Evolutionary conservation across 176 grass and related monocot genomes (phyloP).

Genomic region (Zea mays): DNA sequence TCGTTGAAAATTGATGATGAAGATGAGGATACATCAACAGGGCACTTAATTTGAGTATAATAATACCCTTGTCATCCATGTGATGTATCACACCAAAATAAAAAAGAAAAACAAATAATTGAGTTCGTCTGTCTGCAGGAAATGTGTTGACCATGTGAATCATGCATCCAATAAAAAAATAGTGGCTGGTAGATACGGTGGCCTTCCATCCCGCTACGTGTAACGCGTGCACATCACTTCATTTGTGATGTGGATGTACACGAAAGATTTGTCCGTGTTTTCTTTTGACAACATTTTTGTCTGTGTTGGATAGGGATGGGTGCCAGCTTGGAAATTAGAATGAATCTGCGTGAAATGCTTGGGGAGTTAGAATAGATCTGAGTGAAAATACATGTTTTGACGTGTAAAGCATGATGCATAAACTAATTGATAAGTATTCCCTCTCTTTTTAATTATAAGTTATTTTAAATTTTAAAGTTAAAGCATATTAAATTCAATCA

Average conservation of each 20-base stretch:
- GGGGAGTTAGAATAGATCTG: too few relatives aligned
- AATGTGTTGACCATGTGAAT: constrained; percentile 7
- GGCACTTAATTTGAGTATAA: neutral
- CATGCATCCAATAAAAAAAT: neutral
- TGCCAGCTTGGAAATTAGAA: neutral
- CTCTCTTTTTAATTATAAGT: too few relatives aligned
- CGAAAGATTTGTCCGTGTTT: neutral
- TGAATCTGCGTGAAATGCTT: neutral
- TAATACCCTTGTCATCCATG: neutral
- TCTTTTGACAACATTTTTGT: neutral
- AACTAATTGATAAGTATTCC: too few relatives aligned
- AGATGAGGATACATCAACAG: neutral
- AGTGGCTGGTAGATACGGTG: neutral
- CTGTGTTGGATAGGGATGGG: neutral
- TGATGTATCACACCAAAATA: neutral
- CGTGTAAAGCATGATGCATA: neutral
- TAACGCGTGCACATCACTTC: too few relatives aligned
- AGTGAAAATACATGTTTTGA: neutral
- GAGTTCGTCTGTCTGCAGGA: neutral
- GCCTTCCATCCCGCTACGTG: neutral
- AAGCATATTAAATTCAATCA: too few relatives aligned
- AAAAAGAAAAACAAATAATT: neutral
- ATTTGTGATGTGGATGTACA: neutral
- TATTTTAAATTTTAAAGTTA: too few relatives aligned
- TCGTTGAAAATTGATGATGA: neutral